Evolutionary conservation across 2,329 filamentous ascomycete species (phyloP).

Genomic region (Epichloe glyceriae): DNA sequence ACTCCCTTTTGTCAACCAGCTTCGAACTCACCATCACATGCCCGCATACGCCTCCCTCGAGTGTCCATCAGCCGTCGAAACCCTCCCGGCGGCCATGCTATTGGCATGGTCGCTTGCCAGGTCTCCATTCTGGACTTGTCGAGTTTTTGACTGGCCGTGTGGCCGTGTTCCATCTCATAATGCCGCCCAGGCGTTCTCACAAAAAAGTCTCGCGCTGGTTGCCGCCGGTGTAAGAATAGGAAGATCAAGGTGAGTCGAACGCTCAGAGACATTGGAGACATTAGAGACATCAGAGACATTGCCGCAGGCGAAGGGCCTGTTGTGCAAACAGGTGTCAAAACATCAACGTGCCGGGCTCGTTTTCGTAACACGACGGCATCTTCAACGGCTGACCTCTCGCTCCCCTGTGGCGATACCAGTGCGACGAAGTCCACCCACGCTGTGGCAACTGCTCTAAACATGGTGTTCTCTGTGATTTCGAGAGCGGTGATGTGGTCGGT

Average conservation of each 20-base stretch:
- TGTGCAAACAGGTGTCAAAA: too few relatives aligned
- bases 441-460: constrained; percentile 57
- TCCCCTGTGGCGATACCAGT: constrained; percentile 24
- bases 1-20: too few relatives aligned
- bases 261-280: too few relatives aligned
- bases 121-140: constrained; percentile 13
- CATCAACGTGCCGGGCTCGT: not conserved
- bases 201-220: constrained; percentile 57
- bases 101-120: constrained; percentile 14
- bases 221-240: constrained; percentile 50
- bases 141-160: constrained; percentile 12
- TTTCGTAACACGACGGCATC: not conserved
- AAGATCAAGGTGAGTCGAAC: constrained; percentile 50
- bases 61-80: not conserved
- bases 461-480: constrained; percentile 53
- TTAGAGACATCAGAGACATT: rapidly evolving
- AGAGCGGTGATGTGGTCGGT: constrained; percentile 34
- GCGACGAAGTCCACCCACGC: constrained; percentile 51
- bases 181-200: constrained; percentile 54
- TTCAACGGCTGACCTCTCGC: not conserved
- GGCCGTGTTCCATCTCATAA: constrained; percentile 20
- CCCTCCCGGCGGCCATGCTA: constrained; percentile 14
- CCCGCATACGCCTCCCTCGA: too few relatives aligned
- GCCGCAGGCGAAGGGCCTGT: too few relatives aligned
- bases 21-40: too few relatives aligned